A percentile compares a stretch with the other conserved stretches of the same genome.
phyloP scores from a whole-genome alignment of 1,284 basidiomycete species.

The Schizopora paradoxa region DNA sequence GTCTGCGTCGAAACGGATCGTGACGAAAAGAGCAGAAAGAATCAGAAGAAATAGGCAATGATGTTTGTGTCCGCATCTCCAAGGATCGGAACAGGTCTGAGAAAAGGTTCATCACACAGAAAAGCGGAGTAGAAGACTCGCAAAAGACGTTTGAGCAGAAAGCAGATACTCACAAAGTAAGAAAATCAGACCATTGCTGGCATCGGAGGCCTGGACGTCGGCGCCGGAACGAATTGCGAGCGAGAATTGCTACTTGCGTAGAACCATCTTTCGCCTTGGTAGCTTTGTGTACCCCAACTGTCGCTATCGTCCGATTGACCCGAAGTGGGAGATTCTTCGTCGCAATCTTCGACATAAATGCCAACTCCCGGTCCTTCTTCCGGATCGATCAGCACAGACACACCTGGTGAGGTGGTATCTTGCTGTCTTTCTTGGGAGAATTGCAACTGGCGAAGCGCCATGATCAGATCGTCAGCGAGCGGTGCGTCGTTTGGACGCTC shows the following conservation, averaged over 20 bases:
- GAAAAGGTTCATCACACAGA: conserved; percentile 33
- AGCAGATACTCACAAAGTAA: conserved; percentile 9
- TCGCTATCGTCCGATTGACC: conserved; percentile 29
- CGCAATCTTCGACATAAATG: conserved; percentile 69
- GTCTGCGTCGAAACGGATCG: no score
- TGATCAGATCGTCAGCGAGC: conserved; percentile 86
- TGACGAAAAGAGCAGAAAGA: conserved; percentile 17
- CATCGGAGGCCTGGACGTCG: conserved; percentile 54
- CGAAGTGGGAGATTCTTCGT: conserved; percentile 32
- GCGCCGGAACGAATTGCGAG: conserved; percentile 45
- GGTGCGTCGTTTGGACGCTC: conserved; percentile 87
- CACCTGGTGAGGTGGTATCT: conserved; percentile 24
- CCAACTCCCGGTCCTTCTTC: conserved; percentile 67
- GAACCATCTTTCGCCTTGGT: conserved; percentile 48
- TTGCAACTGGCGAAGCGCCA: conserved; percentile 64
- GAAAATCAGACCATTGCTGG: conserved; percentile 11
- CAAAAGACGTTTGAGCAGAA: not conserved
- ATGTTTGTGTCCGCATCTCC: conserved; percentile 31
- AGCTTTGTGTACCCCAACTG: conserved; percentile 16
- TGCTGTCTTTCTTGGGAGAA: conserved; percentile 36
- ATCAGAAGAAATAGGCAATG: conserved; percentile 39
- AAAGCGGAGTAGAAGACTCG: not conserved
- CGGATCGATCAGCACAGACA: conserved; percentile 59
- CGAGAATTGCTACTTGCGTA: conserved; percentile 53
- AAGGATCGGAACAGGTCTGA: conserved; percentile 45